Evolutionary conservation across 768 basidiomycete species (phyloP).

Genomic region (Mrakia gelida): DNA sequence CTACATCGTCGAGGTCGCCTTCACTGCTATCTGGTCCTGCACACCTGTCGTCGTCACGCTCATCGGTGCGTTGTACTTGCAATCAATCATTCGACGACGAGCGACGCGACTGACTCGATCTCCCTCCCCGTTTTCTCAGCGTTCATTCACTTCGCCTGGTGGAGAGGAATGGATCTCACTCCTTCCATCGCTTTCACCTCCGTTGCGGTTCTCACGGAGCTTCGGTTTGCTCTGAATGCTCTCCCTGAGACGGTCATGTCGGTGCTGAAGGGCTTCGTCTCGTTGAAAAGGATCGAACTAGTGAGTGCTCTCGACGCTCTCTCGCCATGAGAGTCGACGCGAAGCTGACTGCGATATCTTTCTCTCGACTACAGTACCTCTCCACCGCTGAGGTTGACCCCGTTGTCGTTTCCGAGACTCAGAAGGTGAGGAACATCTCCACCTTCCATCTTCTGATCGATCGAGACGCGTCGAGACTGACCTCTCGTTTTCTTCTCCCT

Average conservation of each 20-base stretch:
- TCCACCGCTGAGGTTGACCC: constrained; percentile 64
- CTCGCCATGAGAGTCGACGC: no score
- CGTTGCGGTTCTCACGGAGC: constrained; percentile 69
- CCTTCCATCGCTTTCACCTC: constrained; percentile 77
- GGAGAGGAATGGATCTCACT: constrained; percentile 49
- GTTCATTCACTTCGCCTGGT: constrained; percentile 23
- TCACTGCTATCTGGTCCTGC: constrained; percentile 56
- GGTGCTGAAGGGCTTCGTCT: constrained; percentile 63
- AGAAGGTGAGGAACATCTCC: constrained; percentile 53
- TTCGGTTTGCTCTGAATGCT: constrained; percentile 58
- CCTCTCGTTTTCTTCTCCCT: neutral
- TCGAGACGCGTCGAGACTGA: constrained; percentile 33
- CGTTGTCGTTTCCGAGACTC: constrained; percentile 57
- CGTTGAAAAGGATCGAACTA: constrained; percentile 80
- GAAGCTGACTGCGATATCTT: neutral
- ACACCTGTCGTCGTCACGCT: constrained; percentile 47
- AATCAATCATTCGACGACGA: no score
- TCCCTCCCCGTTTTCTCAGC: no score
- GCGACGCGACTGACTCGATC: no score
- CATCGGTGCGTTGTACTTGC: no score
- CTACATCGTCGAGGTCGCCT: constrained; percentile 69
- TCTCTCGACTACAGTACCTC: constrained; percentile 63
- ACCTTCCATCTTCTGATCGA: no score
- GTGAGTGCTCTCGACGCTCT: neutral
- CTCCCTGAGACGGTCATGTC: constrained; percentile 90